A percentile compares a stretch with the other conserved stretches of the same genome.
phyloP scores from a whole-genome alignment of 352 stramenopile genomes.

The Globisporangium nunn region DNA sequence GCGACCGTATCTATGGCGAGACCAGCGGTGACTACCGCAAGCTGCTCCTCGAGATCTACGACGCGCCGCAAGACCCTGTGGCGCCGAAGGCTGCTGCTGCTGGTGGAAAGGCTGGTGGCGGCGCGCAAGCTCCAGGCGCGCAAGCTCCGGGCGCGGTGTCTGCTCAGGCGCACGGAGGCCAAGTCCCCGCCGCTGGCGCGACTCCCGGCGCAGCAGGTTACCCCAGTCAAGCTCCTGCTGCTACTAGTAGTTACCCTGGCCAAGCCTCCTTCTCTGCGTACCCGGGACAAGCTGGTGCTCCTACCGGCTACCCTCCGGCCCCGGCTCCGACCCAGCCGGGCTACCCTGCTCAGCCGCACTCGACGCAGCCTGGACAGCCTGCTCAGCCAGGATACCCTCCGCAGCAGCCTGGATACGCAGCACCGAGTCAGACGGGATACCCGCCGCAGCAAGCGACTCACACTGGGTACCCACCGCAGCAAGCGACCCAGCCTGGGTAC shows the following conservation, averaged over 20 bases:
- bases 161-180: conserved; percentile 9
- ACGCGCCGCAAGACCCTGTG: conserved; percentile 46
- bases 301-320: conserved; percentile 7
- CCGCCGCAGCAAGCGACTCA: conserved; percentile 6
- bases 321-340: conserved; percentile 16
- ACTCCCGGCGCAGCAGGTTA: conserved; percentile 17
- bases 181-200: background rate
- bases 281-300: conserved; percentile 5
- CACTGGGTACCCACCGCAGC: background rate
- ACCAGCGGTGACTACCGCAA: conserved; percentile 61
- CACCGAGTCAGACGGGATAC: conserved; percentile 1
- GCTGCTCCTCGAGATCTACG: conserved; percentile 54
- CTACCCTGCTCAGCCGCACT: conserved; percentile 15
- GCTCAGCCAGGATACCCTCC: conserved; percentile 17
- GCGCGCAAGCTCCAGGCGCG: conserved; percentile 4
- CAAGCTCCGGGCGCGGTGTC: conserved; percentile 9
- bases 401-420: conserved; percentile 13
- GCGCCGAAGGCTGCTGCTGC: conserved; percentile 1
- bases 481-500: background rate
- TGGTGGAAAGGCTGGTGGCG: background rate
- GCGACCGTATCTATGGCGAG: conserved; percentile 48
- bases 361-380: conserved; percentile 1
- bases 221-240: conserved; percentile 14
- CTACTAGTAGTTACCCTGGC: conserved; percentile 9
- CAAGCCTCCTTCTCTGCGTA: conserved; percentile 8